Evolutionary conservation across 1,284 basidiomycete species (phyloP).

Genomic region (Ustilago tritici): DNA sequence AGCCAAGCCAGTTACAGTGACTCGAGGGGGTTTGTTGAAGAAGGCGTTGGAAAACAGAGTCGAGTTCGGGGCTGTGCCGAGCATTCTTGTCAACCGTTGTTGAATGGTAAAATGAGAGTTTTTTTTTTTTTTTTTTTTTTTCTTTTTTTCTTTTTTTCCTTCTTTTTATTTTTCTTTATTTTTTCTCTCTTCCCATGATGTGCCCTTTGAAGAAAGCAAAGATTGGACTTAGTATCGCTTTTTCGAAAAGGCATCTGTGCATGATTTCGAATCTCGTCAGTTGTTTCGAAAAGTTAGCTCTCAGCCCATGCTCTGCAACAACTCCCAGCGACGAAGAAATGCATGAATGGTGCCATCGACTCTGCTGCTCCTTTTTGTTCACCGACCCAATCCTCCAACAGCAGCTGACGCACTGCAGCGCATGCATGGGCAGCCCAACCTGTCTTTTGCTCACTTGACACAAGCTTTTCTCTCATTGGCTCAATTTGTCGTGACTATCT

Average conservation of each 20-base stretch:
- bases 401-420: conserved; percentile 1
- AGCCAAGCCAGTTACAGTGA: neutral
- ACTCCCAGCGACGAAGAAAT: neutral
- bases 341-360: conserved; percentile 8
- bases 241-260: conserved; percentile 3
- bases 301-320: neutral
- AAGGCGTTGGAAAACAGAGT: neutral
- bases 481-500: neutral
- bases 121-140: neutral
- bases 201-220: neutral
- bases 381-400: neutral
- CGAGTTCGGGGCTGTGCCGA: neutral
- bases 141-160: too few relatives aligned
- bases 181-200: neutral
- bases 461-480: conserved; percentile 2
- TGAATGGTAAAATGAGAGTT: neutral
- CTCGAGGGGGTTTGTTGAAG: neutral
- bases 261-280: neutral
- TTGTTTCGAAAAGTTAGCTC: too few relatives aligned
- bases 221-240: neutral
- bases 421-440: conserved; percentile 1
- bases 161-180: too few relatives aligned
- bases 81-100: neutral
- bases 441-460: neutral
- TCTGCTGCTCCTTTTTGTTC: neutral